These are phyloP conservation scores for Pascua guehoae DNA, from an alignment of 1,284 basidiomycete genomes.

Conservation along the genomic window DNA sequence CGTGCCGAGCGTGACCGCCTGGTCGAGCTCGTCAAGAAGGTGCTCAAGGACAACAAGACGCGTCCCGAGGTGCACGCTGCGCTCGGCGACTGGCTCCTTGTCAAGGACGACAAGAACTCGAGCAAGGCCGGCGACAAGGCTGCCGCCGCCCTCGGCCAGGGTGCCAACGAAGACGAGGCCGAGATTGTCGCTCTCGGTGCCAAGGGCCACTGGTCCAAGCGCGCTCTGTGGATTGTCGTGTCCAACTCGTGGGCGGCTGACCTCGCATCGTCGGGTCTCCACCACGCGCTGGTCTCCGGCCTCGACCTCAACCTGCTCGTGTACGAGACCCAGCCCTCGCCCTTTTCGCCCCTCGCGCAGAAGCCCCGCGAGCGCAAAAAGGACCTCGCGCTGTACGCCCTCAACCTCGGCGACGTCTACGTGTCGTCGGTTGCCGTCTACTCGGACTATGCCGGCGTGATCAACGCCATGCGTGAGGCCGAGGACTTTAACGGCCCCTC, in stretches of 20 bases:
- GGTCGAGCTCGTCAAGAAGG: slow-evolving; percentile 59
- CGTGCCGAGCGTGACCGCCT: slow-evolving; percentile 67
- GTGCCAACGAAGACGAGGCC: slow-evolving; percentile 46
- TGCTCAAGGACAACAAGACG: slow-evolving; percentile 52
- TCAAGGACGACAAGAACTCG: slow-evolving; percentile 62
- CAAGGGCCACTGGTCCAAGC: slow-evolving; percentile 60
- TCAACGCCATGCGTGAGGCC: slow-evolving; percentile 88
- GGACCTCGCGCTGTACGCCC: slow-evolving; percentile 92
- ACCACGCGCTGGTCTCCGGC: slow-evolving; percentile 86
- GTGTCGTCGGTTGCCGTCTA: slow-evolving; percentile 94
- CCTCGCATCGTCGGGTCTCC: slow-evolving; percentile 90
- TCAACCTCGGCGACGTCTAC: slow-evolving; percentile 97
- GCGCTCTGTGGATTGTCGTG: slow-evolving; percentile 91
- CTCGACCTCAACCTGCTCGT: slow-evolving; percentile 94
- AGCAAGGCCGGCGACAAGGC: slow-evolving; percentile 62
- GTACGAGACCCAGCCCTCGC: slow-evolving; percentile 82
- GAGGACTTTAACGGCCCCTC: slow-evolving; percentile 86
- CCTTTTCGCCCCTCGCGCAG: slow-evolving; percentile 57
- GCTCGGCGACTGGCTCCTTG: slow-evolving; percentile 70
- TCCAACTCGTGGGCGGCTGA: slow-evolving; percentile 98
- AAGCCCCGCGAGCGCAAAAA: slow-evolving; percentile 64
- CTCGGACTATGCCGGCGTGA: slow-evolving; percentile 89
- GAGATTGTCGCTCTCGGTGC: slow-evolving; percentile 58
- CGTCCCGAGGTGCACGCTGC: slow-evolving; percentile 62
- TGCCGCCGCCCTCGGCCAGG: slow-evolving; percentile 53